These are phyloP conservation scores for Colletotrichum siamense DNA, from an alignment of 2,329 filamentous ascomycete species.

Conservation along the genomic window DNA sequence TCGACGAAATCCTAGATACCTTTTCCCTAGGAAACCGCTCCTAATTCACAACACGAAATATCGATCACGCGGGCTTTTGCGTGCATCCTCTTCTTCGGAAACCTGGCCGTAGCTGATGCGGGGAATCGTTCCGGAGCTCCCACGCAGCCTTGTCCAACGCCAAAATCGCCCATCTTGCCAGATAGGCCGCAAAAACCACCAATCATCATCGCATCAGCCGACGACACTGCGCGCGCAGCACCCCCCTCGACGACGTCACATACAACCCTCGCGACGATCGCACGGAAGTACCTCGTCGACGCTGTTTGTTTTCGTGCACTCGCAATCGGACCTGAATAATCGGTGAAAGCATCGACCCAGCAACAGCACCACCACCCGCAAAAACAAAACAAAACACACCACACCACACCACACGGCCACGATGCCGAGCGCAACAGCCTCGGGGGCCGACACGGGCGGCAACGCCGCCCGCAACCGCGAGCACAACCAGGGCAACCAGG, in stretches of 20 bases:
- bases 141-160: slow-evolving; percentile 6
- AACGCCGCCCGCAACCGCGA: slow-evolving; percentile 57
- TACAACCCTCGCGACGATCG: neutral
- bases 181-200: slow-evolving; percentile 7
- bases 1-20: neutral
- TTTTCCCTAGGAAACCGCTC: neutral
- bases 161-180: slow-evolving; percentile 14
- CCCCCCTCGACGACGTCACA: neutral
- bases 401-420: neutral
- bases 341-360: neutral
- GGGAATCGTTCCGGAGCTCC: neutral
- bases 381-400: neutral
- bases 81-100: neutral
- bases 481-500: slow-evolving; percentile 79
- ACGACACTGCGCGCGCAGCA: neutral
- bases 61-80: neutral
- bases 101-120: neutral
- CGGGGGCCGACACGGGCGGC: slow-evolving; percentile 56
- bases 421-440: slow-evolving; percentile 58
- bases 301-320: neutral
- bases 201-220: neutral
- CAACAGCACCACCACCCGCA: neutral
- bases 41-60: neutral
- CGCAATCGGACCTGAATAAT: neutral
- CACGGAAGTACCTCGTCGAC: neutral